Evolutionary conservation across 257 asterid genomes (phyloP), one percentile per base, ranked within the genome.

Genomic region (Solanum piurae): DNA sequence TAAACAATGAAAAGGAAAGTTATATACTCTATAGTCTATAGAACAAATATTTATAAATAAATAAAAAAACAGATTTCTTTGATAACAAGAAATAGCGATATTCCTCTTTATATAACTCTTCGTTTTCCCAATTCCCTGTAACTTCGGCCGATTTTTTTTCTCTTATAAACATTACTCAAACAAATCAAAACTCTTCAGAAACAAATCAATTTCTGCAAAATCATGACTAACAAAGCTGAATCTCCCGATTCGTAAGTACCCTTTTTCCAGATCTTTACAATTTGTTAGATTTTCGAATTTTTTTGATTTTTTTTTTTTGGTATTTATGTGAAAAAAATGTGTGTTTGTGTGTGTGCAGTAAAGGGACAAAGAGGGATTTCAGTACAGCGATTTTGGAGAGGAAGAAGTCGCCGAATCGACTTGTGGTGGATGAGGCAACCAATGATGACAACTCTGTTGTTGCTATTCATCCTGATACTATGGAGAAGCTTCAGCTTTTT

Each of bases 191-290:
- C 13, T 52, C 60, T 49, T 64, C 33, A 34, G 36, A 2, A 3
- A 5, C 20, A 5, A 52, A 37, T 77, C 36, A 40, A 80, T 38
- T 72, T 52, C 12, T 83, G 60, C 73, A 66, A 83, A 58, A 87
- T 80, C 84, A 93, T 93, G 96, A 92, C 89, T 76, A 91, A 92
- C 90, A 92, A 89, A 89, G 92, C 95, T 31, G 95, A 94, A 91
- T 88, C 98, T 21, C 93, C 98, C 42, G 95, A 94, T 49, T 87
- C 98, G 97, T 94, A 91, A 93, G 90, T 89, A 49, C 85, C 33
- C 12, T 69, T 27, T 86, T 83, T 88, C 73, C 89, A 87, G 93
- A 91, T 93, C 94, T 91, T 83, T 27, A 40, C 84, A 7, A 25
- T n/a, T 75, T 76, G 60, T 40, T 68, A 40, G 83, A 36, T 76